Conservation (phyloP, 257 asterid genomes). For the Paraleonurus japonicus region DNA sequence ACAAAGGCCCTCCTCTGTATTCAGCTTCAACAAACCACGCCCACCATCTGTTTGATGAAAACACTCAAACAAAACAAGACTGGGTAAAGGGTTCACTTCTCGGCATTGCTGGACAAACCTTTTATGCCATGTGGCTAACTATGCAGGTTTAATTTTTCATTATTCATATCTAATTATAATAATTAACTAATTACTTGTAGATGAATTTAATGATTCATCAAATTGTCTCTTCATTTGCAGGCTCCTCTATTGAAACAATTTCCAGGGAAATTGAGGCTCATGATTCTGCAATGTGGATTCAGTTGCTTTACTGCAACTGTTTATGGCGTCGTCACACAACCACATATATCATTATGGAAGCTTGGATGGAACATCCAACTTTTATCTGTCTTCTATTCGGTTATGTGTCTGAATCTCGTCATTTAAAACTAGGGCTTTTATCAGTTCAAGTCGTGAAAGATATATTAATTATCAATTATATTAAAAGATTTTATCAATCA, state of each 20-base stretch:
- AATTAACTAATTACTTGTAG: neutral
- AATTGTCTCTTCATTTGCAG: constrained; percentile 14
- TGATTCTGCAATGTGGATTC: constrained; percentile 48
- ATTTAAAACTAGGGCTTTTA: too few relatives aligned
- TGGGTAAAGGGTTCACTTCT: constrained; percentile 67
- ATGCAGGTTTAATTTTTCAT: constrained; percentile 42
- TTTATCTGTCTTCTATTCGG: constrained; percentile 37
- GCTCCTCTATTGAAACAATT: constrained; percentile 42
- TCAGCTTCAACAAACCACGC: constrained; percentile 19
- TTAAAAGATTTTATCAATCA: too few relatives aligned
- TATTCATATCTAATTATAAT: neutral
- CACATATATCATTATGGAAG: constrained; percentile 46
- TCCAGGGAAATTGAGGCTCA: constrained; percentile 51
- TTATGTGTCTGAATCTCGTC: constrained; percentile 34
- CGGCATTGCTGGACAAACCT: constrained; percentile 39
- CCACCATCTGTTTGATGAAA: constrained; percentile 6
- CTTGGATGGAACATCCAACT: constrained; percentile 52
- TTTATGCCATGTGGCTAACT: constrained; percentile 57
- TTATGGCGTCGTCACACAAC: constrained; percentile 39
- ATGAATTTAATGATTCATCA: neutral
- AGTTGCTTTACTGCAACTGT: constrained; percentile 40
- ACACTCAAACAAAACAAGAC: constrained; percentile 32
- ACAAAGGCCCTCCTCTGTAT: constrained; percentile 53
- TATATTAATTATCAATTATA: too few relatives aligned
- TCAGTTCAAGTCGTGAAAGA: too few relatives aligned